Evolutionary conservation across 1,284 basidiomycete species (phyloP).

Genomic region (Microbotryomycetes sp.): DNA sequence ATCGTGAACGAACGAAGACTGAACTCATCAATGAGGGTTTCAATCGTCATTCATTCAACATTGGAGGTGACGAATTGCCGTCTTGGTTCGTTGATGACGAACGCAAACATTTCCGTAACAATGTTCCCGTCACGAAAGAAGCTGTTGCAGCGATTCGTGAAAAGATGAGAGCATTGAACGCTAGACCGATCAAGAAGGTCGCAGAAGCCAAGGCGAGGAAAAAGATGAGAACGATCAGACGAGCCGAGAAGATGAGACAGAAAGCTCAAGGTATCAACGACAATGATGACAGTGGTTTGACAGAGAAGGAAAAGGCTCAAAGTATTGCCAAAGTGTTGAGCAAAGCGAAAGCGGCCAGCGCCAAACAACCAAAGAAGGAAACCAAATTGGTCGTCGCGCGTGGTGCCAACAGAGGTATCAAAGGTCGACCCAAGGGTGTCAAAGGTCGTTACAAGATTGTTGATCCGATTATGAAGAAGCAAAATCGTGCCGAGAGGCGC

Average conservation of each 20-base stretch:
- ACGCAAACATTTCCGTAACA: conserved; percentile 83
- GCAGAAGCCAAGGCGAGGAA: conserved; percentile 98
- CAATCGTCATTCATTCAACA: conserved; percentile 62
- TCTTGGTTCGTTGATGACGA: conserved; percentile 98
- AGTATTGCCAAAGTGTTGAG: conserved; percentile 88
- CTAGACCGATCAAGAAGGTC: conserved; percentile 96
- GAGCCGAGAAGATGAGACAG: conserved; percentile 86
- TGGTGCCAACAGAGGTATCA: conserved; percentile 78
- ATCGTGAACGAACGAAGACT: conserved; percentile 81
- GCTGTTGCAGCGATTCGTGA: conserved; percentile 79
- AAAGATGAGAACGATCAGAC: conserved; percentile 79
- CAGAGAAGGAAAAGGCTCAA: conserved; percentile 88
- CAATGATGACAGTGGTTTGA: conserved; percentile 60
- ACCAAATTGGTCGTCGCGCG: conserved; percentile 87
- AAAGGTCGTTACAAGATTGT: conserved; percentile 55
- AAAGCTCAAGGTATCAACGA: conserved; percentile 94
- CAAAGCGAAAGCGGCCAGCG: conserved; percentile 46
- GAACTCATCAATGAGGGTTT: conserved; percentile 93
- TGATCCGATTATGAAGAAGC: conserved; percentile 29
- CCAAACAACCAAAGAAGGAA: conserved; percentile 63
- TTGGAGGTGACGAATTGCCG: conserved; percentile 86
- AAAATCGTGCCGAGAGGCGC: conserved; percentile 38
- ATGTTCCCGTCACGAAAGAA: conserved; percentile 95
- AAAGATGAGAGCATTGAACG: conserved; percentile 88
- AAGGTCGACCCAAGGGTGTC: conserved; percentile 91